Base-by-base conservation (phyloP, 257 asterid species). In the Mentha longifolia region DNA sequence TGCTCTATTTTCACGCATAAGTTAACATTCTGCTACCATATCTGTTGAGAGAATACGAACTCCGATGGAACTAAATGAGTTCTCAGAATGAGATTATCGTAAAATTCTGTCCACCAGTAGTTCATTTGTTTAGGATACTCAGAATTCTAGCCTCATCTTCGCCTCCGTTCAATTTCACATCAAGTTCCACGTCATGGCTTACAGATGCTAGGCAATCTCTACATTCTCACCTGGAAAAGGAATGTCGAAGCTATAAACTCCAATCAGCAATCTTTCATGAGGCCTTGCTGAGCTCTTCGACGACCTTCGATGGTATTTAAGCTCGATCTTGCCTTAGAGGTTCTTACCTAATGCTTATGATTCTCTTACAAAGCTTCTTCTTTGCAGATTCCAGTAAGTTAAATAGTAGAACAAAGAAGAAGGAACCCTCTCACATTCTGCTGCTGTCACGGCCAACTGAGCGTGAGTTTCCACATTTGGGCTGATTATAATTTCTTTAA, bases 191-290 rank as follows among this genome's bases (percentile, higher is more conserved):
- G 42, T 64, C 41, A 54, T 76, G 66, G 60, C 65, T 46, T 65
- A n/a, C 76, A 95, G 99, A 85, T 79, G 90, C 98, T 56, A 78
- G 79, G 71, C 88, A 78, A 80, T 88, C 92, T 72, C 85, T 94
- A 61, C 73, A 13, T 46, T 62, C 81, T 67, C 97, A 95, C 80
- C 68, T 95, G 83, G 88, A 82, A 81, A 81, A 80, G 73, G 96
- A 95, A 85, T 88, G 92, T 76, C 86, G 75, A 67, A 84, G 73
- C 72, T 88, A 85, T 78, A 88, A 82, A 77, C 85, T 95, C 51
- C 88, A 88, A 70, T 84, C 96, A 30, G 88, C 98, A 56, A 89
- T 95, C 78, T 86, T 80, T 85, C 81, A 80, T 3, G 97, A 95
- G 83, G 97, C 96, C 15, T 69, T 86, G 76, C 79, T 77, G 35